phyloP scores from a whole-genome alignment of 371 early-diverging fungal species.

The Mortierella sp. region DNA sequence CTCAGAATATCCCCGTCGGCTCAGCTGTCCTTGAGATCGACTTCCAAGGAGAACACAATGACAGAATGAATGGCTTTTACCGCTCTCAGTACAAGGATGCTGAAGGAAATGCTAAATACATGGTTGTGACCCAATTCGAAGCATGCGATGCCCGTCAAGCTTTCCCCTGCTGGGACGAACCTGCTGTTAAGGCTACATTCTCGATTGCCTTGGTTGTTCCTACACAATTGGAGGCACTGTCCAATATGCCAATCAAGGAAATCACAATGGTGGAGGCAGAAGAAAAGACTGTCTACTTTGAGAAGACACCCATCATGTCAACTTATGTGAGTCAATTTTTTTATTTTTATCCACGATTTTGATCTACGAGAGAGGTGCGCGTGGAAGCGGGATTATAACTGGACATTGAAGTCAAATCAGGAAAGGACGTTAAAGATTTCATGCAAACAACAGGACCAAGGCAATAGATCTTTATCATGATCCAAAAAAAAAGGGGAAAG shows the following conservation, averaged over 20 bases:
- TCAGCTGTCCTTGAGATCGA: conserved; percentile 66
- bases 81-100: conserved; percentile 75
- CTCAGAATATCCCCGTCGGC: conserved; percentile 60
- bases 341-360: not conserved
- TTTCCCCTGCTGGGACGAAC: conserved; percentile 96
- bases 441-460: too few relatives aligned
- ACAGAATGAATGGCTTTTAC: conserved; percentile 91
- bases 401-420: too few relatives aligned
- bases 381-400: too few relatives aligned
- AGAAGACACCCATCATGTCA: conserved; percentile 88
- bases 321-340: conserved; percentile 74
- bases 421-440: too few relatives aligned
- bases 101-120: conserved; percentile 69
- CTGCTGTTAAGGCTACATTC: conserved; percentile 90
- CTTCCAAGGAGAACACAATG: conserved; percentile 80
- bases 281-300: conserved; percentile 74
- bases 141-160: conserved; percentile 89
- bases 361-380: not conserved
- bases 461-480: too few relatives aligned
- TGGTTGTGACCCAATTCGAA: conserved; percentile 94
- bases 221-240: conserved; percentile 75
- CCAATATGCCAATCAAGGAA: conserved; percentile 83
- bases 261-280: conserved; percentile 45
- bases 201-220: conserved; percentile 80
- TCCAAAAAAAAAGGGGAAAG: too few relatives aligned